A percentile compares a stretch with the other conserved stretches of the same genome.
These are phyloP conservation scores for Millerozyma acaciae DNA, from an alignment of 805 yeast species.

Conservation along the genomic window DNA sequence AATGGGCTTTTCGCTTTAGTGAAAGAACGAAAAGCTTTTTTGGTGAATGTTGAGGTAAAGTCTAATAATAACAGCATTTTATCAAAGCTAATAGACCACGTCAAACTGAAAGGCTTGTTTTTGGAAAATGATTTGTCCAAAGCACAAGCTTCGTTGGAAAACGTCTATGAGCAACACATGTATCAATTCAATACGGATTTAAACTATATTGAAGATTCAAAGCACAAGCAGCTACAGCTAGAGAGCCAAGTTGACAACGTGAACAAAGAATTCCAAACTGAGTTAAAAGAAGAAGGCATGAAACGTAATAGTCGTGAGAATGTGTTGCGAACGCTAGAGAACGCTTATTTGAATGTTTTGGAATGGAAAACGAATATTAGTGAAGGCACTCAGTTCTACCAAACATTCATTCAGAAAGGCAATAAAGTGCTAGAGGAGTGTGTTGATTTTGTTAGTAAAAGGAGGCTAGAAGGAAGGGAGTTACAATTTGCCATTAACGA, in stretches of 20 bases:
- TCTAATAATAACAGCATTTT: conserved; percentile 46
- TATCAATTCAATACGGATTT: conserved; percentile 49
- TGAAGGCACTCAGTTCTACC: conserved; percentile 71
- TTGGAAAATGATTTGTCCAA: conserved; percentile 18
- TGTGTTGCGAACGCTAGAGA: conserved; percentile 50
- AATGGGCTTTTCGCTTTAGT: conserved; percentile 28
- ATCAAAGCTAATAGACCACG: conserved; percentile 50
- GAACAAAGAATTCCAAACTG: conserved; percentile 25
- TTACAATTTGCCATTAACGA: conserved; percentile 29
- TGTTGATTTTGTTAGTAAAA: conserved; percentile 45
- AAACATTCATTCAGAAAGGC: conserved; percentile 50
- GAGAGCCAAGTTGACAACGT: conserved; percentile 34
- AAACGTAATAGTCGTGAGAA: conserved; percentile 35
- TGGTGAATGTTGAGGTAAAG: conserved; percentile 42
- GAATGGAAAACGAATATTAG: conserved; percentile 58
- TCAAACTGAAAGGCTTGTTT: conserved; percentile 21
- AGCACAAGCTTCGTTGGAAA: conserved; percentile 28
- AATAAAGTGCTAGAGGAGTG: conserved; percentile 44
- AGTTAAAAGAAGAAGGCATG: conserved; percentile 17
- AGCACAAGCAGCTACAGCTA: conserved; percentile 28
- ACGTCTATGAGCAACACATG: conserved; percentile 40
- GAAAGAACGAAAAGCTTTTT: conserved; percentile 34
- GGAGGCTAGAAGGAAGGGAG: conserved; percentile 52
- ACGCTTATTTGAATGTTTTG: conserved; percentile 45
- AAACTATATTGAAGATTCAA: conserved; percentile 38